Evolutionary conservation across 495 filamentous ascomycete genomes (phyloP).

Genomic region (Neurospora pannonica): DNA sequence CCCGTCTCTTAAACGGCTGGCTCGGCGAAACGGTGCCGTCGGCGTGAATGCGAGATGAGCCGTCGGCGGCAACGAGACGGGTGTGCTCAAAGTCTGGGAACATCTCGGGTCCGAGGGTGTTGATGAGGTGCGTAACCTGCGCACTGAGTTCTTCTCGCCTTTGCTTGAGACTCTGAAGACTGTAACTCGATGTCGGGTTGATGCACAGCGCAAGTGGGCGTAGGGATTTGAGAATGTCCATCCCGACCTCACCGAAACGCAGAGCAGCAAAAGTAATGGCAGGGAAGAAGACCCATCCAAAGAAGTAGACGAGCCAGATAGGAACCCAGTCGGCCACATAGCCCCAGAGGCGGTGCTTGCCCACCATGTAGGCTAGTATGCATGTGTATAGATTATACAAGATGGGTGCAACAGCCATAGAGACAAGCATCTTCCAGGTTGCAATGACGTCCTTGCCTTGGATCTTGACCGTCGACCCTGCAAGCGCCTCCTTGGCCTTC

Average conservation of each 20-base stretch:
- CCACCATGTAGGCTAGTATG: slow-evolving; percentile 66
- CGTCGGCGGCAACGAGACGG: slow-evolving; percentile 57
- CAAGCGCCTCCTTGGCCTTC: slow-evolving; percentile 85
- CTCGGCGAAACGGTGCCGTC: slow-evolving; percentile 6
- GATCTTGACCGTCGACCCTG: slow-evolving; percentile 87
- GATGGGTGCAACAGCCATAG: slow-evolving; percentile 76
- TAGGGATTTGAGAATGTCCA: slow-evolving; percentile 96
- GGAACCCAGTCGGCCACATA: slow-evolving; percentile 71
- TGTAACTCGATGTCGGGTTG: slow-evolving; percentile 75
- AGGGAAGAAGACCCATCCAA: slow-evolving; percentile 72
- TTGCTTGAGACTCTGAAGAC: slow-evolving; percentile 66
- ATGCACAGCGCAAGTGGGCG: slow-evolving; percentile 83
- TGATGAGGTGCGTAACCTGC: slow-evolving; percentile 87
- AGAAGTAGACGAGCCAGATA: slow-evolving; percentile 62
- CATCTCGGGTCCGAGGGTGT: slow-evolving; percentile 89
- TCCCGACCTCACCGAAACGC: slow-evolving; percentile 90
- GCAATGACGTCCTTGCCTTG: slow-evolving; percentile 93
- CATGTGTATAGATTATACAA: slow-evolving; percentile 75
- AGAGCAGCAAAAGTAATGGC: slow-evolving; percentile 88
- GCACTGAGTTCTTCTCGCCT: slow-evolving; percentile 61
- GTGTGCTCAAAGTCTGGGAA: slow-evolving; percentile 90
- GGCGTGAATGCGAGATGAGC: slow-evolving; percentile 9
- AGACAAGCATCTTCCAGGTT: slow-evolving; percentile 94
- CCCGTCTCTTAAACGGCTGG: slow-evolving; percentile 5
- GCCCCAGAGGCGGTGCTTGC: slow-evolving; percentile 71